Percentiles rank a stretch among this genome's conserved stretches.
Conservation (phyloP, 192 early-diverging fungal genomes). For the Pilobolus umbonatus region DNA sequence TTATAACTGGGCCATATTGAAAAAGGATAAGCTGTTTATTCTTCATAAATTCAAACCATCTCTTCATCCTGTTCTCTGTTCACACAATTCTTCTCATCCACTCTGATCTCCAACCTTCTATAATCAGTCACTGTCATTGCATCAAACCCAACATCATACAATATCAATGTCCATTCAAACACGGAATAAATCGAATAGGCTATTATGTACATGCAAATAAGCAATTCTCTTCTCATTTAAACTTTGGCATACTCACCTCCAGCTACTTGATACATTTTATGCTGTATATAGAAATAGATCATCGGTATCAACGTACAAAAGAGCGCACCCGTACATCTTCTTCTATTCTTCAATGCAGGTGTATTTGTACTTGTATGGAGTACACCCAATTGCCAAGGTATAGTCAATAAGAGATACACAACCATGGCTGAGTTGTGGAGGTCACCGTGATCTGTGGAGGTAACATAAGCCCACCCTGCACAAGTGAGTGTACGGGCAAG, state of each 20-base stretch:
- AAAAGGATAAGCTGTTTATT: no score
- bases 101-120: constrained; percentile 36
- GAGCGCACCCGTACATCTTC: constrained; percentile 47
- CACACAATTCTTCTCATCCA: no score
- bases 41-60: no score
- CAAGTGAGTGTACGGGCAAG: constrained; percentile 64
- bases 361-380: constrained; percentile 40
- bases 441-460: constrained; percentile 71
- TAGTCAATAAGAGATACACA: constrained; percentile 62
- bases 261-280: constrained; percentile 69
- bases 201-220: background rate
- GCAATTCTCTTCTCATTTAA: background rate
- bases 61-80: no score
- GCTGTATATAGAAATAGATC: constrained; percentile 71
- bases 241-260: constrained; percentile 41
- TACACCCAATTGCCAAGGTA: constrained; percentile 66
- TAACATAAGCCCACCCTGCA: constrained; percentile 82
- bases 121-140: constrained; percentile 64
- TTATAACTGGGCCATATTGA: no score
- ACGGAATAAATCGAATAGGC: constrained; percentile 76
- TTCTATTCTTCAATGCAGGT: constrained; percentile 44
- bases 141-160: constrained; percentile 70
- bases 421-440: constrained; percentile 79
- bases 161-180: constrained; percentile 77
- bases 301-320: constrained; percentile 68